Evolutionary conservation across 2,329 filamentous ascomycete species (phyloP), one percentile per base, ranked within the genome.

Genomic region (Drechslera avenae): DNA sequence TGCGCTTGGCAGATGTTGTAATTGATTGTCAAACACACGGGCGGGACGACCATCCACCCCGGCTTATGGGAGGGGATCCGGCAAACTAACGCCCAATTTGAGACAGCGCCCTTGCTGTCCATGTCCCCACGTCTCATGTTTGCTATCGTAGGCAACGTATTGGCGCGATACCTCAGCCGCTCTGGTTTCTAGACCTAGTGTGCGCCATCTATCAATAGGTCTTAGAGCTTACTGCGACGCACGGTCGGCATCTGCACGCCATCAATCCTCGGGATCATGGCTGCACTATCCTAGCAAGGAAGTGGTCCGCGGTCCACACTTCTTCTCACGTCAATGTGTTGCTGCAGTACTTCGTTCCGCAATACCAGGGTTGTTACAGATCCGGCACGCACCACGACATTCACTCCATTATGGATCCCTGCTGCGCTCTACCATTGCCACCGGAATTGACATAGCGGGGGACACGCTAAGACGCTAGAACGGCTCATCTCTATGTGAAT

Each of bases 251-350:
- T 57, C 56, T 73, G 69, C 71, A 62, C 64, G 60, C 71, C 66
- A 72, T 71, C 59, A 58, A 61, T 54, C 54, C 59, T 72, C 68
- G 64, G 66, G 57, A 64, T 63, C 54, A 63, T 63, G 68, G 64
- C 59, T 52, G 61, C 54, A 61, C 69, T 63, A 69, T 64, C 67
- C 67, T 67, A 59, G 63, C 64, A 63, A 55, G 54, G 64, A 62
- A 61, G 65, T 67, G 62, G 67, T 52, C 58, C 60, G 61, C 62
- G 63, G 63, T 69, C 68, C 66, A 72, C 66, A 67, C 59, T 66
- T 46, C 56, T 64, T 61, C 68, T 73, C 70, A 74, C 67, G 71
- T 73, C 71, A 73, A 74, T 66, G 67, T 67, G 67, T 62, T 69
- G 62, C 64, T 71, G 66, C 64, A 72, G 67, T 71, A 72, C 69